A percentile compares a stretch with the other conserved stretches of the same genome.
phyloP scores from a whole-genome alignment of 805 yeast species.

The Cyberlindnera subsufficiens region DNA sequence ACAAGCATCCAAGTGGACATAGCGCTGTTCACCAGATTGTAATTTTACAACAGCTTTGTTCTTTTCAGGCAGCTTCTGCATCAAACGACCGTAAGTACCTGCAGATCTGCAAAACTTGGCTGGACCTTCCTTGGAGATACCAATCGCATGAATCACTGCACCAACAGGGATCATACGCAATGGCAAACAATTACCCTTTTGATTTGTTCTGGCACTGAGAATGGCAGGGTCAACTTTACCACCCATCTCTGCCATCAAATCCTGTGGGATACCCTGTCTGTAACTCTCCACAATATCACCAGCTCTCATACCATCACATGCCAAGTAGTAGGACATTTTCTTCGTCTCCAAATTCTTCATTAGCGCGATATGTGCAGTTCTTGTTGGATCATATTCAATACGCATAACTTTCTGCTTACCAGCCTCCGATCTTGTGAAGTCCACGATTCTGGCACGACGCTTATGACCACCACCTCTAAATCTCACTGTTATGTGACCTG shows the following conservation, averaged over 20 bases:
- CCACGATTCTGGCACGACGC: slow-evolving; percentile 79
- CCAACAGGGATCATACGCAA: slow-evolving; percentile 92
- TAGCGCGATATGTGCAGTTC: slow-evolving; percentile 90
- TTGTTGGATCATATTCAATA: slow-evolving; percentile 92
- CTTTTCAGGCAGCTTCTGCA: slow-evolving; percentile 69
- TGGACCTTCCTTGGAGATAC: slow-evolving; percentile 66
- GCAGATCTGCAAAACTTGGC: slow-evolving; percentile 92
- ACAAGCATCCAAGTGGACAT: slow-evolving; percentile 76
- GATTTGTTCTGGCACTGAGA: slow-evolving; percentile 78
- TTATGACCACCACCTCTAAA: slow-evolving; percentile 98
- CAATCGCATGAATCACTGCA: slow-evolving; percentile 81
- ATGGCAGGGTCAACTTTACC: slow-evolving; percentile 91
- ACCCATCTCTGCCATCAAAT: slow-evolving; percentile 76
- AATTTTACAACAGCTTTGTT: slow-evolving; percentile 72
- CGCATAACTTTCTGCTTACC: slow-evolving; percentile 80
- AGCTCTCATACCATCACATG: slow-evolving; percentile 86
- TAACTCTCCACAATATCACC: slow-evolving; percentile 90
- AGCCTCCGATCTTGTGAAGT: slow-evolving; percentile 56
- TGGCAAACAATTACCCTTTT: slow-evolving; percentile 93
- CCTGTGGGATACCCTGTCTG: slow-evolving; percentile 79
- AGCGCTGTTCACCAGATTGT: slow-evolving; percentile 92
- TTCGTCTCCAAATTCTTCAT: slow-evolving; percentile 59
- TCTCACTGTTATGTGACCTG: slow-evolving; percentile 85
- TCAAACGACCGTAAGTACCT: slow-evolving; percentile 86
- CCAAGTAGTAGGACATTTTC: slow-evolving; percentile 72